Percentiles rank a stretch among this genome's conserved stretches.
Evolutionary conservation across 2,329 filamentous ascomycete genomes (phyloP).

Genomic region (Xylariales sp.): DNA sequence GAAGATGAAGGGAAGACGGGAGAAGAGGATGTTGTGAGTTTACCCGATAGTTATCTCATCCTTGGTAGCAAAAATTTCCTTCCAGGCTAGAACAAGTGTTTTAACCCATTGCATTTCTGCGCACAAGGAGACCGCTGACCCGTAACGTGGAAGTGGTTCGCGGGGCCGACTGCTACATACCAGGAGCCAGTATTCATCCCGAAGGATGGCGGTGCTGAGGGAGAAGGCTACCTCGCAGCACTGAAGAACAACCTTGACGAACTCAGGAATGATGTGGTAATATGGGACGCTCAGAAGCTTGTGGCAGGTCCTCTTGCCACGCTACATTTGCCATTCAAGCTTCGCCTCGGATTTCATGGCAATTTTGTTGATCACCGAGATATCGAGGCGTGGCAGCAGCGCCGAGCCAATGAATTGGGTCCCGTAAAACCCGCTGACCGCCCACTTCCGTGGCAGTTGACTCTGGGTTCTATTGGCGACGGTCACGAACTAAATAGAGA

Average conservation of each 20-base stretch:
- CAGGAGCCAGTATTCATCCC: conserved; percentile 67
- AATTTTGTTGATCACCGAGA: conserved; percentile 57
- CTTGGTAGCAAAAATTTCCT: not conserved
- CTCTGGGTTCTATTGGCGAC: conserved; percentile 27
- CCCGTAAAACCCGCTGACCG: conserved; percentile 52
- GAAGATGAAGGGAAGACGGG: conserved; percentile 44
- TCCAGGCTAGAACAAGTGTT: not conserved
- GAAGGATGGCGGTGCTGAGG: conserved; percentile 54
- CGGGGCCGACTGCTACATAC: conserved; percentile 59
- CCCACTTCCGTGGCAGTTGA: conserved; percentile 55
- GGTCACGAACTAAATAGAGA: conserved; percentile 22
- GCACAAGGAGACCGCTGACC: not conserved
- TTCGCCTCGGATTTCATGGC: conserved; percentile 57
- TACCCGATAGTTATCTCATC: not conserved
- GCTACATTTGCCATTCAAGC: conserved; percentile 55
- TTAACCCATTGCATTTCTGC: not conserved
- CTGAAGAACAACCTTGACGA: conserved; percentile 60
- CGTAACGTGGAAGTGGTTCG: conserved; percentile 51
- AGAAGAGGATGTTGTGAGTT: conserved; percentile 49
- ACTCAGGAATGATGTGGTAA: conserved; percentile 57
- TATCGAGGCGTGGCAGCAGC: conserved; percentile 56
- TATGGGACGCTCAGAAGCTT: conserved; percentile 56
- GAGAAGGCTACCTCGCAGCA: conserved; percentile 63
- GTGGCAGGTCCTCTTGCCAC: conserved; percentile 54
- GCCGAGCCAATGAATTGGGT: conserved; percentile 55